Base-by-base conservation (phyloP, 2,329 filamentous ascomycete genomes). In the Diaporthe aspalathi region DNA sequence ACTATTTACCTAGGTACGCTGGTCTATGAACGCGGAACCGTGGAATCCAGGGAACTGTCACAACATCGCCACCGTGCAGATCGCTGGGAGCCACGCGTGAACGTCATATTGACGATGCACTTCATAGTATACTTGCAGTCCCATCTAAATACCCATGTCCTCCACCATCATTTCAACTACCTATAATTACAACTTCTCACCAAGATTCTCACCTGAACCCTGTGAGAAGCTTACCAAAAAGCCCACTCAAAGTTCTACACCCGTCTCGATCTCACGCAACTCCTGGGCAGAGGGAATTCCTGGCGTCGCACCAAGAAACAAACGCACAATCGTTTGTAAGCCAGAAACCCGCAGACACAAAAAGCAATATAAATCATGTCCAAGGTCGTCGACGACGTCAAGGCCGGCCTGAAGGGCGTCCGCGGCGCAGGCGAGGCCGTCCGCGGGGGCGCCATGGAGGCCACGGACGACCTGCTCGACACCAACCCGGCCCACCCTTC, bases 391-490 rank as follows among this genome's bases (percentile, higher is more conserved):
- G 72, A 79, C n/a, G 78, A 80, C 73, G 72, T 80, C 53, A 79
- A 79, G 72, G 77, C 77, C 20, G 74, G 77, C 66, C 43, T 79
- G 20, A 79, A 80, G 68, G 79, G 79, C 70, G 72, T 80, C 68
- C 76, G 73, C 22, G 78, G 78, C 67, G 77, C 76, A 7, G 79
- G 79, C 45, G 79, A 80, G 63, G 74, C 76, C 12, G 63, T 80
- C n/a, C 77, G 78, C n/a, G 79, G 79, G 43, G 73, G 67, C 47
- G 66, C 76, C n/a, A 72, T 79, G 73, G 74, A 76, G 35, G 76
- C 74, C 7, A 72, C 76, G 5, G 79, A 80, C 72, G 76, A 78
- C 60, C 76, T 75, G 5, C 74, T 80, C 66, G 78, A 79, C 74
- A 76, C 71, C 52, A 69, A 74, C 57, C 32, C 54, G 35, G 76